Base-by-base conservation (phyloP, 306 rosid genomes). In the Comarum palustre region DNA sequence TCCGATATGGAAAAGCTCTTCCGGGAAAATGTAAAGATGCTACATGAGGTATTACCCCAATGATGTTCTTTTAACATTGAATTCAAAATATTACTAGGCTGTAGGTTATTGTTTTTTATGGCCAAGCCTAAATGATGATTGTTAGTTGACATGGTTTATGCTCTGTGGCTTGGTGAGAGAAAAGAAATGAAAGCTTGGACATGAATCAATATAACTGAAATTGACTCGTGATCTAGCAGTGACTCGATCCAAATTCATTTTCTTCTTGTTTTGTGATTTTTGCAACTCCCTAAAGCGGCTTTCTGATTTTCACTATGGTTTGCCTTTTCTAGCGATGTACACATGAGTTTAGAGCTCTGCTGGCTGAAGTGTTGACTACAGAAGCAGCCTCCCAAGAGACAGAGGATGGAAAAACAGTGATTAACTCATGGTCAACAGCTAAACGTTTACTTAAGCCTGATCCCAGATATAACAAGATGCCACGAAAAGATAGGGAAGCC, bases 391-490 rank as follows among this genome's bases (percentile, higher is more conserved):
- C 84, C 64, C 86, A 65, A 58, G 95, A 82, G 82, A 79, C 85
- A 13, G 93, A 91, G 1, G 92, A 87, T 51, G 94, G 97, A 52
- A 94, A 84, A 78, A 86, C 97, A 17, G 90, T 80, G 52, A 86
- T 89, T 19, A 89, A 85, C 81, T 94, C 98, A 31, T 94, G 98
- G 98, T 88, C 97, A 36, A 94, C 92, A 0, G 92, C 97, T 5
- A 94, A 94, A 63, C 90, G 88, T 38, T 74, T 80, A 62, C 65
- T 94, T 72, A 94, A 91, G 85, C 72, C 83, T 2, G 97, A 94
- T 82, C 86, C 84, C 41, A 86, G 98, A 76, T 89, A 91, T 64
- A 85, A 73, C 82, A 94, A 89, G 83, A 83, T 87, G 81, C 81
- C 91, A 34, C 84, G 97, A 61, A 86, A 89, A 81, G 96, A 91